These are phyloP conservation scores for Collybia sordida DNA, from an alignment of 768 basidiomycete genomes.

Conservation along the genomic window DNA sequence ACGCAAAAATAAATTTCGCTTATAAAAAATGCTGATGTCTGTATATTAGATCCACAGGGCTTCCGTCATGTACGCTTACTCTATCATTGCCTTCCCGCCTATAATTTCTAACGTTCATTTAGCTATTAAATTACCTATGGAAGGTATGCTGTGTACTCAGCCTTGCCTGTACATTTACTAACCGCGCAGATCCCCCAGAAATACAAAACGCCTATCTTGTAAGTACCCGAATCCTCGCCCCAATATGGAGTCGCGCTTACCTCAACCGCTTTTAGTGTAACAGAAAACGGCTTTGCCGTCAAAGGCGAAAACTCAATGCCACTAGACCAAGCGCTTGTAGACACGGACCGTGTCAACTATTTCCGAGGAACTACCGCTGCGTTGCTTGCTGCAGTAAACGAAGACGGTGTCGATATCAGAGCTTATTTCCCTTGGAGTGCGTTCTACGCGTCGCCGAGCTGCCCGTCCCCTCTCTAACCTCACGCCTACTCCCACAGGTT, in stretches of 20 bases:
- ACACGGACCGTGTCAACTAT: slow-evolving; percentile 66
- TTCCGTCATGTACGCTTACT: slow-evolving; percentile 52
- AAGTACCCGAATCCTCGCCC: slow-evolving; percentile 6
- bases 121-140: slow-evolving; percentile 69
- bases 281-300: slow-evolving; percentile 73
- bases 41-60: slow-evolving; percentile 54
- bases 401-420: slow-evolving; percentile 62
- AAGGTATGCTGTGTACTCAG: slow-evolving; percentile 32
- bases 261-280: slow-evolving; percentile 43
- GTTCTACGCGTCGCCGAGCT: slow-evolving; percentile 17
- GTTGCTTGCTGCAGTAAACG: slow-evolving; percentile 54
- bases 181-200: slow-evolving; percentile 25
- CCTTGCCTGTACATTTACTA: slow-evolving; percentile 1
- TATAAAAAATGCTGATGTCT: background rate
- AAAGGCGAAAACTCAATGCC: slow-evolving; percentile 59
- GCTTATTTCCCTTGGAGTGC: slow-evolving; percentile 71
- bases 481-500: slow-evolving; percentile 34
- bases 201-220: slow-evolving; percentile 43
- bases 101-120: slow-evolving; percentile 2
- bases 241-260: background rate
- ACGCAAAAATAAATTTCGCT: slow-evolving; percentile 19
- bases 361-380: slow-evolving; percentile 58
- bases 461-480: background rate
- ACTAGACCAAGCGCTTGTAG: slow-evolving; percentile 51
- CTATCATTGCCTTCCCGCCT: background rate